phyloP scores from a whole-genome alignment of 352 stramenopile species.

The Achlya hypogyna region DNA sequence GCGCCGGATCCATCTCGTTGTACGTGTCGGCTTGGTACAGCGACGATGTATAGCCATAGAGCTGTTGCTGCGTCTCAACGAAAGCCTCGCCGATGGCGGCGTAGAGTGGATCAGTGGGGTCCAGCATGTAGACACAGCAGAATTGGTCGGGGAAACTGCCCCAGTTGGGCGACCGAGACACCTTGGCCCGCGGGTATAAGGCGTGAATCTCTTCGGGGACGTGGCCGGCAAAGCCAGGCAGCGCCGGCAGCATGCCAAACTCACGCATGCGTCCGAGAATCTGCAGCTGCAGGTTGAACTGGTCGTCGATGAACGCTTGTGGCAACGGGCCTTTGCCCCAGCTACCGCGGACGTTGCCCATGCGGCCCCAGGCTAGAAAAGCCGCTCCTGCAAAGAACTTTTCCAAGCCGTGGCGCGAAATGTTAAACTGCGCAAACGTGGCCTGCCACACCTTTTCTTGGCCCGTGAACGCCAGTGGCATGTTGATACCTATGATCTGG shows the following conservation, averaged over 20 bases:
- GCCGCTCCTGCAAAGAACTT: constrained; percentile 86
- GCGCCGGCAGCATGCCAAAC: constrained; percentile 81
- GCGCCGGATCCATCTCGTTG: constrained; percentile 75
- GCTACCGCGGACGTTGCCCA: constrained; percentile 82
- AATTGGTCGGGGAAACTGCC: constrained; percentile 69
- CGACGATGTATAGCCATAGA: constrained; percentile 70
- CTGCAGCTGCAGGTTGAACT: constrained; percentile 62
- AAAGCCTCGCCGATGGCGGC: constrained; percentile 66
- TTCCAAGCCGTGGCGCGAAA: constrained; percentile 57
- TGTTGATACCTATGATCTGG: constrained; percentile 84
- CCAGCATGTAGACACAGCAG: constrained; percentile 77
- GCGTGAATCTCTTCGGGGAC: constrained; percentile 74
- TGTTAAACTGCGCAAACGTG: constrained; percentile 77
- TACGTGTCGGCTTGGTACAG: constrained; percentile 77
- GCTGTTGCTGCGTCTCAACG: constrained; percentile 46
- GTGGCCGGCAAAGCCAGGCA: constrained; percentile 85
- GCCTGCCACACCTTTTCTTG: constrained; percentile 85
- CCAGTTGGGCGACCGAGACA: constrained; percentile 73
- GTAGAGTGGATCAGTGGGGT: constrained; percentile 75
- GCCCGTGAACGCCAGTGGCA: constrained; percentile 84
- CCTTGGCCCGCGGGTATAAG: constrained; percentile 65
- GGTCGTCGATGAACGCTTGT: constrained; percentile 73
- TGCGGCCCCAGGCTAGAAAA: constrained; percentile 83
- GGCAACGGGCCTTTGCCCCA: constrained; percentile 77
- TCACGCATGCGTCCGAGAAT: constrained; percentile 80